Evolutionary conservation across 192 early-diverging fungal genomes (phyloP).

Genomic region (Polychytrium aggregatum): DNA sequence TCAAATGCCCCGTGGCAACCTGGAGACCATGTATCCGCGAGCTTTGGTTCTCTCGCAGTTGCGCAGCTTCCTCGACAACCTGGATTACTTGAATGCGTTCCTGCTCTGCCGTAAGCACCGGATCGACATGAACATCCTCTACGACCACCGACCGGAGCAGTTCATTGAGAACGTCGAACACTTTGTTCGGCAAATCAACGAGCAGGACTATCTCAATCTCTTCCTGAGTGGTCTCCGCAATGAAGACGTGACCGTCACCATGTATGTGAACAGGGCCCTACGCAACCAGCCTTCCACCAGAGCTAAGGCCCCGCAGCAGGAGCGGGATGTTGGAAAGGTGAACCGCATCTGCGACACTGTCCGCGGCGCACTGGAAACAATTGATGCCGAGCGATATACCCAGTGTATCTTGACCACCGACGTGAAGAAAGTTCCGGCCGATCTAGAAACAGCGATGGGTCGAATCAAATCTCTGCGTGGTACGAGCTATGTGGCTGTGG

Average conservation of each 20-base stretch:
- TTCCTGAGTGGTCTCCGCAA: conserved; percentile 73
- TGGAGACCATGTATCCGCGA: conserved; percentile 86
- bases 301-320: background rate
- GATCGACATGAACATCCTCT: conserved; percentile 87
- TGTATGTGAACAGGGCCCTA: conserved; percentile 47
- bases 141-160: conserved; percentile 59
- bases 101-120: conserved; percentile 74
- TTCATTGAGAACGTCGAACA: conserved; percentile 56
- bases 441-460: conserved; percentile 67
- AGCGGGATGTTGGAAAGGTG: no score
- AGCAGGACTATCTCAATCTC: conserved; percentile 81
- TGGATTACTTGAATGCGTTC: conserved; percentile 72
- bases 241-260: conserved; percentile 71
- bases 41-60: conserved; percentile 73
- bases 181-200: conserved; percentile 68
- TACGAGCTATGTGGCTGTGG: conserved; percentile 29
- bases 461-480: conserved; percentile 49
- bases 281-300: background rate
- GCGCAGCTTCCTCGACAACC: conserved; percentile 44
- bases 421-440: conserved; percentile 67
- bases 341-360: conserved; percentile 63
- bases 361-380: conserved; percentile 41
- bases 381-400: conserved; percentile 46
- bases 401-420: conserved; percentile 77
- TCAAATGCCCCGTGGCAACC: conserved; percentile 95